Conservation (phyloP, 805 yeast genomes). For the Yarrowia sp. region DNA sequence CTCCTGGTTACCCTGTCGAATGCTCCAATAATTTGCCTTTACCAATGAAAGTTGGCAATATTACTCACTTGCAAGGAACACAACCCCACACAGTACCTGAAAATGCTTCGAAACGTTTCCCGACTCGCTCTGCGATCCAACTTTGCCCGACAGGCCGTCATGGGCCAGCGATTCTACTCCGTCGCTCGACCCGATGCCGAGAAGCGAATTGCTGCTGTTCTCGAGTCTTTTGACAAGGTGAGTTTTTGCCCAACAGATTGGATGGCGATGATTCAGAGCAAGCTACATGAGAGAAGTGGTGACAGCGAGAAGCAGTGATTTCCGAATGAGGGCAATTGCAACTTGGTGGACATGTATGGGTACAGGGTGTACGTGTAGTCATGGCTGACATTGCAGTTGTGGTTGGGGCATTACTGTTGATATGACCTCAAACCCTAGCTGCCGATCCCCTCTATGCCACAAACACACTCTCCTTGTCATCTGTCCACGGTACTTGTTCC, state of each 20-base stretch:
- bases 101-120: conserved; percentile 25
- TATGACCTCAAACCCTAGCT: no score
- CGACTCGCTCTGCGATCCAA: conserved; percentile 22
- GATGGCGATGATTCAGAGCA: not conserved
- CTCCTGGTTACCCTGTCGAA: conserved; percentile 4
- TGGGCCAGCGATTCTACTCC: conserved; percentile 46
- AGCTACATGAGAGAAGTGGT: not conserved
- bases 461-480: no score
- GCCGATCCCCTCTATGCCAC: no score
- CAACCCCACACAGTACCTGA: conserved; percentile 9
- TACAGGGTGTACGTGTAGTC: no score
- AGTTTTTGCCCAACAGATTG: conserved; percentile 37
- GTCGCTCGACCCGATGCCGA: conserved; percentile 77
- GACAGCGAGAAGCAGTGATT: no score
- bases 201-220: conserved; percentile 75
- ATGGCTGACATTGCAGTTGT: no score
- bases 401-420: no score
- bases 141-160: conserved; percentile 17
- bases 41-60: conserved; percentile 21
- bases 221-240: conserved; percentile 59
- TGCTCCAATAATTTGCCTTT: conserved; percentile 11
- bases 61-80: conserved; percentile 2
- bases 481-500: no score
- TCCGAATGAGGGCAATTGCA: not conserved
- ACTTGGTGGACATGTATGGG: no score